Evolutionary conservation across 345 rosid species (phyloP).

Genomic region (Aquilaria yunnanensis): DNA sequence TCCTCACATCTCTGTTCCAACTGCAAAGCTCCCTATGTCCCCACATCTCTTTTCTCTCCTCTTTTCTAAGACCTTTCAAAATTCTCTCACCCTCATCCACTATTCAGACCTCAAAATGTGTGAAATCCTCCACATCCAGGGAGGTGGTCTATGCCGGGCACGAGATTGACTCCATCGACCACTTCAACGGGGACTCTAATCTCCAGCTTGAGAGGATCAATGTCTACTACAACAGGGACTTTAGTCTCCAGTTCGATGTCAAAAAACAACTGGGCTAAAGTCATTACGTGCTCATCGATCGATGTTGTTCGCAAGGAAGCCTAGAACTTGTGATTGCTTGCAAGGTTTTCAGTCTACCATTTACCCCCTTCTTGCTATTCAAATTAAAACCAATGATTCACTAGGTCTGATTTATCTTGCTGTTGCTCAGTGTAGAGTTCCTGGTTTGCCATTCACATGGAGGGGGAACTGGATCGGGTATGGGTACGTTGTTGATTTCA

Average conservation of each 20-base stretch:
- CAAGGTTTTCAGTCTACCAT: constrained; percentile 4
- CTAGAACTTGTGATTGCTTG: constrained; percentile 14
- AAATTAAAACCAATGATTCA: no score
- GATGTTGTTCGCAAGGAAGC: constrained; percentile 18
- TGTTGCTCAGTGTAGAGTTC: constrained; percentile 7
- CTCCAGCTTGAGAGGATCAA: constrained; percentile 18
- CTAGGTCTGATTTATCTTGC: no score
- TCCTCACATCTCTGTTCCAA: background rate
- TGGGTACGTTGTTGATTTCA: constrained; percentile 16
- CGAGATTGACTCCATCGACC: constrained; percentile 13
- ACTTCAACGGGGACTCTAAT: constrained; percentile 11
- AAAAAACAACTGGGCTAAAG: constrained; percentile 20
- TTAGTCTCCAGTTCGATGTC: constrained; percentile 14
- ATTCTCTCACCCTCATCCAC: background rate
- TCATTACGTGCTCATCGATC: constrained; percentile 6
- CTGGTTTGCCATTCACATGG: constrained; percentile 19
- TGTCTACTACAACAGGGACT: constrained; percentile 17
- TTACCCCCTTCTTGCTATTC: background rate
- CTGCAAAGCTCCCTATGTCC: background rate
- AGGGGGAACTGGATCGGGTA: constrained; percentile 21
- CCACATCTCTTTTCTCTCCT: background rate
- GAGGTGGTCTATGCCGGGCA: constrained; percentile 14
- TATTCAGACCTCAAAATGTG: background rate
- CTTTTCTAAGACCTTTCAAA: background rate
- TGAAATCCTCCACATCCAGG: constrained; percentile 19